Base-by-base conservation (phyloP, 2,329 filamentous ascomycete genomes). In the Cladosporium sp. region DNA sequence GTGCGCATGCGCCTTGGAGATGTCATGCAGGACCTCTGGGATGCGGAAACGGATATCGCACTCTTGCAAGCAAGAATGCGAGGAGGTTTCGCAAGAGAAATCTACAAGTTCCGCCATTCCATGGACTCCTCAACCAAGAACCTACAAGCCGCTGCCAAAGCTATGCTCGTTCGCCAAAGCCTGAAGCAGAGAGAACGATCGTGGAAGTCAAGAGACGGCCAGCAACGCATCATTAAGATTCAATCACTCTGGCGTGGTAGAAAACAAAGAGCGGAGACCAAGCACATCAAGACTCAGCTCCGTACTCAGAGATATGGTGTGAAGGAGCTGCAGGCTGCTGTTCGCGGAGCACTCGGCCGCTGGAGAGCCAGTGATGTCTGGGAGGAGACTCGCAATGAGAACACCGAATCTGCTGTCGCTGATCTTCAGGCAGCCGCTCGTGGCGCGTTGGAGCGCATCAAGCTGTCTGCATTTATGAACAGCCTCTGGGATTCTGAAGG, bases 1-100 rank as follows among this genome's bases (percentile, higher is more conserved):
- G 67, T 88, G 41, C 82, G 93, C 49, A 77, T 96, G 63, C 78
- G 78, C 49, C 79, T 97, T 2, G 90, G 89, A 4, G 75, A 85
- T 43, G 78, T 82, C 49, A 97, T 98, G 93, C 86, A 95, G 61
- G 72, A 80, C 38, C 78, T 98, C 3, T 98, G 93, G 93, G 86
- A 93, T 54, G 78, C 80, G 11, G 93, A 98, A 67, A 78, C 84
- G 20, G 76, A 79, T 67, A 70, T 98, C 22, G 72, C 92, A 38
- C 85, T 95, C 46, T 74, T 98, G 8, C 94, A 98, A 67, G 82
- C 91, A 7, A 82, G 85, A 33, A 86, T 97, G 49, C 83, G 93
- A 52, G 94, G 90, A 47, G 89, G 94, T 61, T 95, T 88, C 70
- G 80, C 88, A 2, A 78, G 92, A 39, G 89, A 96, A 66, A 80